These are phyloP conservation scores for Ganoderma lingzhi DNA, from an alignment of 1,284 basidiomycete species.

Conservation along the genomic window DNA sequence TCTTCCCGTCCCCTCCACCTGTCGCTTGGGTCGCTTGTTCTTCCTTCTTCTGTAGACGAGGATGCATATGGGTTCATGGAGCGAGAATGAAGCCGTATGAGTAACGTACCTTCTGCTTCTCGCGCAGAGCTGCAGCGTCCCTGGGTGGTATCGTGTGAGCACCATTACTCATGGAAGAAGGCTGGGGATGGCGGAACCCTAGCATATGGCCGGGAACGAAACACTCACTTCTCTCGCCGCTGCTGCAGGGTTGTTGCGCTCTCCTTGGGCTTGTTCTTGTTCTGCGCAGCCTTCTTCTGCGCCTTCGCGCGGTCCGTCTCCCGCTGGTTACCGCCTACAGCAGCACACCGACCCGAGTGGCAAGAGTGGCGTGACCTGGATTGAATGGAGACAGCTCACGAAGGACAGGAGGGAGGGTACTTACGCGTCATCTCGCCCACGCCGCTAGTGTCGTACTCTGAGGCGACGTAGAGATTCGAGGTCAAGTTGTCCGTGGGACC, in stretches of 20 bases:
- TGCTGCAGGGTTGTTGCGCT: slow-evolving; percentile 66
- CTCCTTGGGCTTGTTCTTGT: slow-evolving; percentile 70
- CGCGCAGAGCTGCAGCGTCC: slow-evolving; percentile 75
- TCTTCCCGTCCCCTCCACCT: slow-evolving; percentile 45
- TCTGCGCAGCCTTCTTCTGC: slow-evolving; percentile 70
- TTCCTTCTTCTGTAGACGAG: slow-evolving; percentile 64
- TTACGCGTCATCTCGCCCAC: slow-evolving; percentile 38
- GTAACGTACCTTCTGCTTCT: slow-evolving; percentile 73
- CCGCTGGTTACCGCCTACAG: slow-evolving; percentile 82
- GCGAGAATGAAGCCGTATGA: slow-evolving; percentile 3
- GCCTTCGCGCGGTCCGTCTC: slow-evolving; percentile 77
- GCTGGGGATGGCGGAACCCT: neutral
- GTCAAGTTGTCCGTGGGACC: slow-evolving; percentile 29
- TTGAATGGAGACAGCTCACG: slow-evolving; percentile 36
- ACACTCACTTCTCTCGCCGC: slow-evolving; percentile 77
- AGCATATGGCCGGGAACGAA: neutral
- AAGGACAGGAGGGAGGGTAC: slow-evolving; percentile 14
- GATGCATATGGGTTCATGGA: slow-evolving; percentile 9
- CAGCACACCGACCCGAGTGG: neutral
- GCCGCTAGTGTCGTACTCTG: neutral
- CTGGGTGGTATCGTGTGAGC: slow-evolving; percentile 45
- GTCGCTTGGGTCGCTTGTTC: slow-evolving; percentile 49
- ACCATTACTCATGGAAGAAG: neutral
- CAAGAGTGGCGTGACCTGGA: slow-evolving; percentile 18
- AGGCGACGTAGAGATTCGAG: slow-evolving; percentile 19